Percentiles rank a stretch among this genome's conserved stretches.
phyloP scores from a whole-genome alignment of 257 asterid species.

The Rubia yunnanensis region DNA sequence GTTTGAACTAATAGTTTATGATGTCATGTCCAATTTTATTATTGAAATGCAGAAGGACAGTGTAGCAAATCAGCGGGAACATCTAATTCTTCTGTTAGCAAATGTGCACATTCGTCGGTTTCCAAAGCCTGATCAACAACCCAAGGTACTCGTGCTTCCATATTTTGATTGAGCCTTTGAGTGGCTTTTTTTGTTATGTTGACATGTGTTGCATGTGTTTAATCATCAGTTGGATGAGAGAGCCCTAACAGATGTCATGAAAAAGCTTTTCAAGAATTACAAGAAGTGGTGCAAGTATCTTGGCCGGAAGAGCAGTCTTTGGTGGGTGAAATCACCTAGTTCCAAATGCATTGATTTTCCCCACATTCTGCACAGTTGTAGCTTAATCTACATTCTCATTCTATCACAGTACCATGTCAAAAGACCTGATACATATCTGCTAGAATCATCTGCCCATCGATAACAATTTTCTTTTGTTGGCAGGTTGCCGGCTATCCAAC shows the following conservation, averaged over 20 bases:
- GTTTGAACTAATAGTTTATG: not conserved
- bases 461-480: constrained; percentile 19
- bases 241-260: constrained; percentile 91
- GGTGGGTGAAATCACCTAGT: constrained; percentile 41
- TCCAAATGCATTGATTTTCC: not conserved
- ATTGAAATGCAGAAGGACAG: constrained; percentile 68
- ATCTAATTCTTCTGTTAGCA: constrained; percentile 85
- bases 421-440: constrained; percentile 1
- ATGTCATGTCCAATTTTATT: not conserved
- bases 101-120: constrained; percentile 89
- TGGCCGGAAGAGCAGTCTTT: constrained; percentile 93
- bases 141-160: constrained; percentile 47
- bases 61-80: constrained; percentile 92
- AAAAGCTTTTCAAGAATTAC: constrained; percentile 91
- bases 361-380: not conserved
- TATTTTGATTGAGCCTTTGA: constrained; percentile 9
- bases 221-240: constrained; percentile 72
- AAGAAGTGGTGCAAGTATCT: constrained; percentile 98
- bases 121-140: constrained; percentile 91
- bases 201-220: constrained; percentile 2
- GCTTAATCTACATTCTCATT: not conserved
- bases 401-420: not conserved
- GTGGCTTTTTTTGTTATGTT: not conserved
- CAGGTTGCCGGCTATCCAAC: constrained; percentile 98
- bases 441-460: constrained; percentile 2